Evolutionary conservation across 1,139 yeast genomes (phyloP).

Genomic region (Taphrina confusa): DNA sequence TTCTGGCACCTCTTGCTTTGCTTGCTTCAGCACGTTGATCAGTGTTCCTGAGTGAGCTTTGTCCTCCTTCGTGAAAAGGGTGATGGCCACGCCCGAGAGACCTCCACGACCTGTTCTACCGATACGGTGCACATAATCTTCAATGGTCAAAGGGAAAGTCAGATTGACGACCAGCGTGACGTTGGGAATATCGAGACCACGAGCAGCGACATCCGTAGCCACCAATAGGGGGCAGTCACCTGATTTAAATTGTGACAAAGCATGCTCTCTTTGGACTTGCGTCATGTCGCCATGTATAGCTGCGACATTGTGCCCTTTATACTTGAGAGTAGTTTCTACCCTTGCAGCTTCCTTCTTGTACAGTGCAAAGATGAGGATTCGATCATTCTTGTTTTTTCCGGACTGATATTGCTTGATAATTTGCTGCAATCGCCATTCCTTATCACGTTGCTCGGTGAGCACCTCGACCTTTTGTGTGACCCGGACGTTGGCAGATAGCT

Average conservation of each 20-base stretch:
- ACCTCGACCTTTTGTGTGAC: constrained; percentile 94
- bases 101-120: constrained; percentile 99
- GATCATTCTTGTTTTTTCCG: constrained; percentile 61
- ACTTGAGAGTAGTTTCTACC: constrained; percentile 71
- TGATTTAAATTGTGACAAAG: constrained; percentile 78
- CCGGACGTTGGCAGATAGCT: constrained; percentile 55
- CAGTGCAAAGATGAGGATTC: constrained; percentile 85
- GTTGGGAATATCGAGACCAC: constrained; percentile 97
- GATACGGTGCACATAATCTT: constrained; percentile 96
- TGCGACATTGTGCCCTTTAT: constrained; percentile 76
- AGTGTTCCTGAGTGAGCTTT: constrained; percentile 95
- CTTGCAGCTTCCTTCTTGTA: constrained; percentile 96
- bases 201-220: constrained; percentile 98
- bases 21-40: constrained; percentile 87
- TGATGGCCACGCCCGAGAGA: constrained; percentile 88
- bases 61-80: constrained; percentile 94
- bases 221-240: constrained; percentile 75
- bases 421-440: constrained; percentile 73
- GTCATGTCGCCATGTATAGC: constrained; percentile 96
- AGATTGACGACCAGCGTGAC: constrained; percentile 93
- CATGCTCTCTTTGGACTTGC: constrained; percentile 88
- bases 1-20: constrained; percentile 95
- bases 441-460: constrained; percentile 68
- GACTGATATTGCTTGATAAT: constrained; percentile 74
- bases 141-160: constrained; percentile 96